Conservation (phyloP, 2,329 filamentous ascomycete species). For the Xylaria arbuscula region DNA sequence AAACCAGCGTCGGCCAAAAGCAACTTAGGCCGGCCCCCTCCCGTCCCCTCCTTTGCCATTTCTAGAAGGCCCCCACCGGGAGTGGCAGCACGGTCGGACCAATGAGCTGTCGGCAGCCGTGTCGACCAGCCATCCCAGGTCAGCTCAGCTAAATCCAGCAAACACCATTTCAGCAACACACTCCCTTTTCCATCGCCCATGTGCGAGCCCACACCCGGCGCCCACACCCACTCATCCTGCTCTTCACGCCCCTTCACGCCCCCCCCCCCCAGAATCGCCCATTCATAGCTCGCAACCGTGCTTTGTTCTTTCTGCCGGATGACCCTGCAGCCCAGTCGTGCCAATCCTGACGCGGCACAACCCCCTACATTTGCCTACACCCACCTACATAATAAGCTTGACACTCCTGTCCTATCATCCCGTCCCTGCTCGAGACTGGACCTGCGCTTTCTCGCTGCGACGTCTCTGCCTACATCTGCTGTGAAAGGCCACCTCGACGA, state of each 20-base stretch:
- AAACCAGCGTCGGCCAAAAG: conserved; percentile 27
- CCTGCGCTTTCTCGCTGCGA: conserved; percentile 20
- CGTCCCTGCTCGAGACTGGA: conserved; percentile 7
- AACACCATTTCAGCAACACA: conserved; percentile 26
- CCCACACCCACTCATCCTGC: conserved; percentile 16
- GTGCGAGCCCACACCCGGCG: background rate
- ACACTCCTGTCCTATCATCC: conserved; percentile 35
- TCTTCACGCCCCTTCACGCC: conserved; percentile 31
- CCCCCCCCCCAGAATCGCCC: conserved; percentile 26
- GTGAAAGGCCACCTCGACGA: conserved; percentile 33
- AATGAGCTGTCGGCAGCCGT: conserved; percentile 39
- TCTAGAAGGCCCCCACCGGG: conserved; percentile 32
- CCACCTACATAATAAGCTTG: conserved; percentile 35
- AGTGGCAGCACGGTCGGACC: conserved; percentile 42
- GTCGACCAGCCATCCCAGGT: conserved; percentile 45
- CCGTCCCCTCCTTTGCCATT: conserved; percentile 32
- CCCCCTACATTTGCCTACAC: conserved; percentile 10
- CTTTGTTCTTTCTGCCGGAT: conserved; percentile 35
- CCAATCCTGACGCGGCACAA: conserved; percentile 18
- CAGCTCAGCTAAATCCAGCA: conserved; percentile 29
- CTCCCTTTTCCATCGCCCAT: conserved; percentile 3
- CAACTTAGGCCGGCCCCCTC: conserved; percentile 27
- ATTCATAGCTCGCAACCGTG: conserved; percentile 40
- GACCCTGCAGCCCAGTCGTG: conserved; percentile 37
- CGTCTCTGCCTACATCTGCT: conserved; percentile 37